Base-by-base conservation (phyloP, 306 rosid genomes). In the Comarum palustre region DNA sequence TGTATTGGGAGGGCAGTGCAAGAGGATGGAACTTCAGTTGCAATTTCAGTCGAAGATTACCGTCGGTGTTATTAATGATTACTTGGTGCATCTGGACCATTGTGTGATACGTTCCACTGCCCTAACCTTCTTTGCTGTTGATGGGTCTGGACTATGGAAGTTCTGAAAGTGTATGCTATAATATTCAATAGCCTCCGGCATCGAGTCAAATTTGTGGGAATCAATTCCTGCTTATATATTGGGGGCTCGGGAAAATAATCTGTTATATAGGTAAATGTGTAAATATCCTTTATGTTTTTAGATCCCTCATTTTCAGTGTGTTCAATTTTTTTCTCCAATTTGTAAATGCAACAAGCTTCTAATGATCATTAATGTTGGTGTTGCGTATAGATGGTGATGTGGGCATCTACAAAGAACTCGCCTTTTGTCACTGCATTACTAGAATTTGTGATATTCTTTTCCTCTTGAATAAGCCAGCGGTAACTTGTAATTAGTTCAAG, bases 171-270 rank as follows among this genome's bases (percentile, higher is more conserved):
- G 83, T 91, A 82, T 77, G 87, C 83, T 74, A 85, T 79, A 76
- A 79, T 75, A 94, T 94, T 94, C 93, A 82, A 91, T 94, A 81
- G 96, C 91, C 96, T 88, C 97, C 84, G 68, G 79, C 77, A 58
- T 79, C 78, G 86, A 85, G 82, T 83, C 80, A 77, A 82, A 67
- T 74, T 84, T 68, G 81, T 73, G 66, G 62, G 83, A 79, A 78
- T 86, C 73, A 76, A 76, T 63, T 77, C 85, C 79, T 77, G 81
- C 88, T 24, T 66, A 76, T 78, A 77, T 66, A 66, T 82, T 79
- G 90, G 97, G 82, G 99, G 97, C 93, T 85, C 77, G 78, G 84
- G 84, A 79, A 84, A 95, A 94, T 93, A 95, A 95, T 90, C 76
- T 70, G 85, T 87, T 75, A 80, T 83, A 82, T 76, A 87, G 87